Base-by-base conservation (phyloP, 1,284 basidiomycete species). In the Cutaneotrichosporon curvatum region DNA sequence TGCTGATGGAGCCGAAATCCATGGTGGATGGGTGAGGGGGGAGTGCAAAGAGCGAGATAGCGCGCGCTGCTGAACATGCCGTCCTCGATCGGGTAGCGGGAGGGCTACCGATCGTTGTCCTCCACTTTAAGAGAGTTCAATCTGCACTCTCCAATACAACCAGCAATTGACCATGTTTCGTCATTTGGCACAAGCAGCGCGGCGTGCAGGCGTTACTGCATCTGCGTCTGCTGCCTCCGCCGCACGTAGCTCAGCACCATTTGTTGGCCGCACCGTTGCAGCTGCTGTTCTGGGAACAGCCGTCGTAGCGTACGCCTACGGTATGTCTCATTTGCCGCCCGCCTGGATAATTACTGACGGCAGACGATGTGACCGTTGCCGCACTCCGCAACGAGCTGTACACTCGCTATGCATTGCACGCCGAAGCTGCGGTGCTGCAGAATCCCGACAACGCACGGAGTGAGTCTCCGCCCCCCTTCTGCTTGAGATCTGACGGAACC, bases 1-100 rank as follows among this genome's bases (percentile, higher is more conserved):
- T 51, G 4, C 51, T 56, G 20, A 58, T 43, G 12, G 54, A 45
- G 15, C 53, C 52, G 40, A 60, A 56, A 28, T 60, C 56, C 53
- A 60, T 53, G 16, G 44, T 30, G 28, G 14, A 16, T 34, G 32
- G 15, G 16, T 34, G 32, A 28, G 7, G 25, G 25, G n/a, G 12
- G 8, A 28, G 12, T 28, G 12, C 7, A 12, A 28, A 12, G 25
- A 28, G 25, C 8, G 25, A 28, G 25, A 28, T 28, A n/a, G n/a
- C n/a, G n/a, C n/a, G n/a, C n/a, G n/a, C n/a, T n/a, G n/a, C n/a
- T n/a, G n/a, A n/a, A n/a, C n/a, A n/a, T n/a, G n/a, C n/a, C n/a
- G n/a, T n/a, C n/a, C n/a, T n/a, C n/a, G n/a, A n/a, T n/a, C n/a
- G n/a, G n/a, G n/a, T n/a, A n/a, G n/a, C n/a, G n/a, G n/a, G n/a